Conservation (phyloP, 139 green algal species). For the Chlamydomonas eustigma region DNA sequence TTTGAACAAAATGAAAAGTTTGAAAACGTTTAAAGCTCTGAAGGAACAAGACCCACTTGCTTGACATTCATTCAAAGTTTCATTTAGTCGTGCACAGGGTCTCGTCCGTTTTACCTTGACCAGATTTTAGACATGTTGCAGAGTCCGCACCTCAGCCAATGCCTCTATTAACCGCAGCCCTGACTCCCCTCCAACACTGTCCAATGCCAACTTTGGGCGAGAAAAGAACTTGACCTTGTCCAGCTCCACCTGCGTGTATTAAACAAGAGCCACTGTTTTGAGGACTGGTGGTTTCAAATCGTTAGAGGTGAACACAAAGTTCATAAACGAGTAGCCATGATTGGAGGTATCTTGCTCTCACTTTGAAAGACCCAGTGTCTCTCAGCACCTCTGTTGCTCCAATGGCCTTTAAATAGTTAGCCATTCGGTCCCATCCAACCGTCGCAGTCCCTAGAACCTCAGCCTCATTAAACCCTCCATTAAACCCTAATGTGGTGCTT, state of each 20-base stretch:
- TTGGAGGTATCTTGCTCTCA: conserved; percentile 15
- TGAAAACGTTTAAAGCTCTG: too few species aligned
- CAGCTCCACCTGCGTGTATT: conserved; percentile 47
- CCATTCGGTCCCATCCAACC: conserved; percentile 2
- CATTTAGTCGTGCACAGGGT: too few species aligned
- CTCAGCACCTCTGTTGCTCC: conserved; percentile 66
- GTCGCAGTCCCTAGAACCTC: not conserved
- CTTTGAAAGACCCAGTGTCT: conserved; percentile 62
- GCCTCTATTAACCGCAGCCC: conserved; percentile 56
- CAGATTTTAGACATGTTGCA: too few species aligned
- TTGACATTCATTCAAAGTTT: too few species aligned
- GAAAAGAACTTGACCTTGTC: conserved; percentile 74
- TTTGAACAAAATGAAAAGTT: too few species aligned
- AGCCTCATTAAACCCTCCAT: not conserved
- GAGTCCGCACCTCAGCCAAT: conserved; percentile 48
- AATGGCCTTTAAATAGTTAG: conserved; percentile 23
- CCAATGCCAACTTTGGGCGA: conserved; percentile 77
- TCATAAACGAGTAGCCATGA: too few species aligned
- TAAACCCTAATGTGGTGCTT: not conserved
- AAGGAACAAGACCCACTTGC: too few species aligned
- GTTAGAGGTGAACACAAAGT: too few species aligned
- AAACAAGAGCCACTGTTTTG: not conserved
- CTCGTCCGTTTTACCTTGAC: too few species aligned
- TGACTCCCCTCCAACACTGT: conserved; percentile 72
- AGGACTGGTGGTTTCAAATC: too few species aligned